These are phyloP conservation scores for Colletotrichum sp. DNA, from an alignment of 2,329 filamentous ascomycete genomes.

Conservation along the genomic window DNA sequence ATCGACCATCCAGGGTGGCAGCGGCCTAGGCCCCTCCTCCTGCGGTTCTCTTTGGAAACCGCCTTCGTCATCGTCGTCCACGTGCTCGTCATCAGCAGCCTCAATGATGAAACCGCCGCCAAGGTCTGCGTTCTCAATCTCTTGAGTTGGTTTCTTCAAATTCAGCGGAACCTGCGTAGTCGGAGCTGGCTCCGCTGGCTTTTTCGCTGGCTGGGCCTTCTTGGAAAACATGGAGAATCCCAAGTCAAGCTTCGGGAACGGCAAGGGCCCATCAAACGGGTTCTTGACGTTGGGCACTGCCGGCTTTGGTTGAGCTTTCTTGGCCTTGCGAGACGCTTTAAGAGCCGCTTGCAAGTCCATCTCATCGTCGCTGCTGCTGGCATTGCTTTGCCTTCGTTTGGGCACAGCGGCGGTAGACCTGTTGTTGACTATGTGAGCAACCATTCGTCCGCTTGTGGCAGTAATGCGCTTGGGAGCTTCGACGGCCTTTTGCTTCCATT, in stretches of 20 bases:
- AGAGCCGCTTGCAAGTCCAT: constrained; percentile 81
- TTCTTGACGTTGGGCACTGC: constrained; percentile 60
- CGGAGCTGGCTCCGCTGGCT: background rate
- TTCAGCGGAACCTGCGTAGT: constrained; percentile 14
- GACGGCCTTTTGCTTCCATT: constrained; percentile 62
- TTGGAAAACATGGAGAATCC: constrained; percentile 64
- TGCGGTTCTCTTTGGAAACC: constrained; percentile 65
- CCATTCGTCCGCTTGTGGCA: constrained; percentile 61
- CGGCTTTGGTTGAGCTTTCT: constrained; percentile 46
- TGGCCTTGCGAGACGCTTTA: constrained; percentile 70
- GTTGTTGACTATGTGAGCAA: constrained; percentile 78
- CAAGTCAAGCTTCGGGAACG: constrained; percentile 86
- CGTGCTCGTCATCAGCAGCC: constrained; percentile 26
- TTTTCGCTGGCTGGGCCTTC: constrained; percentile 28
- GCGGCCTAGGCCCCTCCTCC: constrained; percentile 55
- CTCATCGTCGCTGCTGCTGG: constrained; percentile 71
- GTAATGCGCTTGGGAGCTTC: constrained; percentile 55
- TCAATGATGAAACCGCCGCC: constrained; percentile 41
- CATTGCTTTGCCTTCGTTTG: constrained; percentile 50
- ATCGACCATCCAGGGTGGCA: constrained; percentile 78
- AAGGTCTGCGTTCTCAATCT: constrained; percentile 24
- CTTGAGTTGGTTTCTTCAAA: background rate
- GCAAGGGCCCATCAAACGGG: constrained; percentile 79
- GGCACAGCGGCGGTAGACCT: constrained; percentile 67
- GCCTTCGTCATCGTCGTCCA: constrained; percentile 57